A percentile compares a stretch with the other conserved stretches of the same genome.
These are phyloP conservation scores for Phytophthora fragariae DNA, from an alignment of 352 stramenopile genomes.

Conservation along the genomic window DNA sequence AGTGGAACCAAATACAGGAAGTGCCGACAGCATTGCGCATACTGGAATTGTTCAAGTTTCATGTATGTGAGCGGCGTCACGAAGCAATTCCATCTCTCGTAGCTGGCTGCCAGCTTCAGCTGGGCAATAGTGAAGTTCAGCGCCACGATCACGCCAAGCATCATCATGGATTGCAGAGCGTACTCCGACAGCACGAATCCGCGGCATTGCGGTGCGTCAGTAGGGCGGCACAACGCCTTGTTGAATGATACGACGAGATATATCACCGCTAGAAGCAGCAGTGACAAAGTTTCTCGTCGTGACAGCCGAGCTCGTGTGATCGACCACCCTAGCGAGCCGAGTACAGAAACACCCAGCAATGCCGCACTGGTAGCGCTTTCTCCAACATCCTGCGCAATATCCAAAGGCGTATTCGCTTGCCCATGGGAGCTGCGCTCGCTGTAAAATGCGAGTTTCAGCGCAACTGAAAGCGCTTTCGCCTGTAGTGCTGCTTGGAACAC, in stretches of 20 bases:
- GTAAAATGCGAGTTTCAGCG: conserved; percentile 65
- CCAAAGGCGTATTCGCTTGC: conserved; percentile 36
- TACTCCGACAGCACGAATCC: conserved; percentile 74
- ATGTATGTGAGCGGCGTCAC: conserved; percentile 71
- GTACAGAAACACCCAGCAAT: conserved; percentile 56
- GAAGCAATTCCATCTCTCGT: conserved; percentile 65
- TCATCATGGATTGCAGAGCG: conserved; percentile 67
- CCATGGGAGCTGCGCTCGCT: conserved; percentile 51
- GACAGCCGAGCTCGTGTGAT: conserved; percentile 59
- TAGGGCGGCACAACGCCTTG: conserved; percentile 54
- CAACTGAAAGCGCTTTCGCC: conserved; percentile 57
- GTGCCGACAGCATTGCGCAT: conserved; percentile 1
- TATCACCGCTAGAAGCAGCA: conserved; percentile 46
- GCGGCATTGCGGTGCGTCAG: conserved; percentile 56
- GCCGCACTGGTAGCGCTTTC: conserved; percentile 52
- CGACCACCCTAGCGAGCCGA: conserved; percentile 71
- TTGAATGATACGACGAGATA: conserved; percentile 51
- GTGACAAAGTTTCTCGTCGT: conserved; percentile 45
- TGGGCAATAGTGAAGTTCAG: conserved; percentile 76
- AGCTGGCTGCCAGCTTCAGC: conserved; percentile 52
- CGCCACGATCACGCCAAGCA: conserved; percentile 70
- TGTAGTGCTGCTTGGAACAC: conserved; percentile 61
- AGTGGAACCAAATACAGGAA: neutral
- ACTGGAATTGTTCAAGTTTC: conserved; percentile 80
- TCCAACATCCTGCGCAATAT: conserved; percentile 38